Conservation (phyloP, 1,284 basidiomycete genomes). For the Golubevia sp. region DNA sequence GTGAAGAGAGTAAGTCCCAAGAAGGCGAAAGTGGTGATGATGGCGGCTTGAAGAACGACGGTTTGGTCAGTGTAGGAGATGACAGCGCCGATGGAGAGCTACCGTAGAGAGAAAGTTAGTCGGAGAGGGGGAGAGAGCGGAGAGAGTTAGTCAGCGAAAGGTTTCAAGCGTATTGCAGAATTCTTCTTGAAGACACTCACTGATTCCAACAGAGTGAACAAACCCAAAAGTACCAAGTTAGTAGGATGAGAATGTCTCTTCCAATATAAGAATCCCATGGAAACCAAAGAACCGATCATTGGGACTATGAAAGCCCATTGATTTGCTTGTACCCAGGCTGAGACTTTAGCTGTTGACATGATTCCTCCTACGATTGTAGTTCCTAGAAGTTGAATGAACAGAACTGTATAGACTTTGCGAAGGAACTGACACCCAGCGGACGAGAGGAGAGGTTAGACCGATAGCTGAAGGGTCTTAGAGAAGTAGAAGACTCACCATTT, state of each 20-base stretch:
- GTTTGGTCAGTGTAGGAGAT: conserved; percentile 75
- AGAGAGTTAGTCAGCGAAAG: neutral
- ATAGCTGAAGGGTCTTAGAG: conserved; percentile 28
- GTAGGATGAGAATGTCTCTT: conserved; percentile 82
- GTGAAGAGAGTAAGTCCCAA: conserved; percentile 84
- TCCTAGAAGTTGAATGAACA: conserved; percentile 52
- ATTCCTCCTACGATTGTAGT: conserved; percentile 40
- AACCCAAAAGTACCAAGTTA: conserved; percentile 77
- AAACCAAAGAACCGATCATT: conserved; percentile 74
- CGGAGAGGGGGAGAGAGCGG: neutral
- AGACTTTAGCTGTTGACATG: conserved; percentile 28
- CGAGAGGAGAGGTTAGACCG: neutral
- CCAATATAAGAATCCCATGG: conserved; percentile 79
- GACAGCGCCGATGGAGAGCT: conserved; percentile 71
- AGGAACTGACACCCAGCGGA: neutral
- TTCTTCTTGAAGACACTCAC: conserved; percentile 64
- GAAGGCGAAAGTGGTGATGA: conserved; percentile 86
- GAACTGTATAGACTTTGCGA: conserved; percentile 31
- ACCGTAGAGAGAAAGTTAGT: neutral
- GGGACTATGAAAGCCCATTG: conserved; percentile 65
- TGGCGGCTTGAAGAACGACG: conserved; percentile 83
- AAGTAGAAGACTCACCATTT: conserved; percentile 53
- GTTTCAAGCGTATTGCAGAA: neutral
- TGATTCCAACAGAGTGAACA: conserved; percentile 79
- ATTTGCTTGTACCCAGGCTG: conserved; percentile 36